Base-by-base conservation (phyloP, 768 basidiomycete genomes). In the Obba rivulosa region DNA sequence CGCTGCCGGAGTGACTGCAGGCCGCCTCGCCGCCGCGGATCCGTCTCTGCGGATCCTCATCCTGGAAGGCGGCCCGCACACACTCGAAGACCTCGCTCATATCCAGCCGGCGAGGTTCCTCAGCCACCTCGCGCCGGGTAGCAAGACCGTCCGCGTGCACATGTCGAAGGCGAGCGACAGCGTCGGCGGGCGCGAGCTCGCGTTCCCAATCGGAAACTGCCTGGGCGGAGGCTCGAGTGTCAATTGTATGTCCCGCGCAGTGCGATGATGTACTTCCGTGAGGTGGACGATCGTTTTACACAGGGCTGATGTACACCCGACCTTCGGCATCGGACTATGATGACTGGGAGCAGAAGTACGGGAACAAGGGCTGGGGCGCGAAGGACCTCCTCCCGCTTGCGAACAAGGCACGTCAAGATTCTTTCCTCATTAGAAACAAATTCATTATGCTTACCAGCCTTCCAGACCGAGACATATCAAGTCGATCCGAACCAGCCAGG, bases 301-400 rank as follows among this genome's bases (percentile, higher is more conserved):
- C 25, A 52, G 72, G 66, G 56, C 69, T 71, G 55, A 69, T 78
- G 69, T 85, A 83, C 51, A 75, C 73, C 1, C 74, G 84, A 22
- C 76, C 80, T 8, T 63, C 77, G 9, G 78, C 80, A 2, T 83
- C 81, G 0, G 84, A 86, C 55, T 83, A 77, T 41, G 80, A 86
- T 51, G 78, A 79, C 42, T 85, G 83, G 84, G 75, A 76, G 45
- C 56, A 47, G 1, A 61, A 69, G 0, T 59, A 77, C 23, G 71
- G 70, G 3, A 83, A 84, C 55, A 62, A 71, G 1, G 84, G 82
- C 1, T 87, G 84, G 84, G 70, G 80, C 3, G 75, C 81, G 0
- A 66, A 70, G 39, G 68, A 79, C 25, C 57, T 87, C 4, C 75
- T 85, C 25, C 83, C 84, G 0, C 64, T 83, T 13, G 52, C 82